A percentile compares a stretch with the other conserved stretches of the same genome.
These are phyloP conservation scores for Fistulina hepatica DNA, from an alignment of 1,284 basidiomycete genomes.

Conservation along the genomic window DNA sequence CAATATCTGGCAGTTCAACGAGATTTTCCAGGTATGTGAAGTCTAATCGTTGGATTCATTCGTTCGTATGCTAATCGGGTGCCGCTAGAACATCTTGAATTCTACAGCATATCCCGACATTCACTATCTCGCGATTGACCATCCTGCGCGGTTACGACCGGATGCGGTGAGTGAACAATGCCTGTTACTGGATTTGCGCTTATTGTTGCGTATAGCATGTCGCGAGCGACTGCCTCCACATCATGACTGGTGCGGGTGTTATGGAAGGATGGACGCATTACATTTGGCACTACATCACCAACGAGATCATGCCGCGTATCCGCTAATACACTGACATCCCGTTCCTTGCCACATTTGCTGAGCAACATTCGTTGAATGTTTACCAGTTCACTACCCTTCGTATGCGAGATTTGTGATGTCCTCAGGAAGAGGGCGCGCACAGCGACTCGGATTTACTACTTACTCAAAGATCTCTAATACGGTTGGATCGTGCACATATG, in stretches of 20 bases:
- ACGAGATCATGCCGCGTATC: conserved; percentile 18
- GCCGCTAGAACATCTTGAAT: conserved; percentile 30
- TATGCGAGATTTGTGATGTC: no score
- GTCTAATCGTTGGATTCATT: conserved; percentile 1
- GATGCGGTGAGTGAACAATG: conserved; percentile 38
- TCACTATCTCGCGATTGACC: conserved; percentile 47
- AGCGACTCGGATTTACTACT: no score
- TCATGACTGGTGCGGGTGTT: conserved; percentile 52
- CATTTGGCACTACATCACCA: conserved; percentile 51
- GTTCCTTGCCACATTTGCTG: no score
- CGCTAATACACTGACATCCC: no score
- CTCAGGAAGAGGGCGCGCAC: no score
- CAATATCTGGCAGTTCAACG: conserved; percentile 44
- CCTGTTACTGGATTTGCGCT: background rate
- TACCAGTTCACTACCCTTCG: no score
- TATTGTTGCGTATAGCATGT: conserved; percentile 33
- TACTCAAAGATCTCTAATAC: no score
- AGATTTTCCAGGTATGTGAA: conserved; percentile 38
- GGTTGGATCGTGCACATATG: no score
- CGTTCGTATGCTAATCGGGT: conserved; percentile 6
- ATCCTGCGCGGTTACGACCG: conserved; percentile 46
- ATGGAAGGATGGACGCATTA: conserved; percentile 64
- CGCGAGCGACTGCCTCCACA: conserved; percentile 50
- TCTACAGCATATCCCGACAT: conserved; percentile 37
- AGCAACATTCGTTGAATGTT: no score